These are phyloP conservation scores for Trichoderma endophyticum DNA, from an alignment of 2,329 filamentous ascomycete genomes.

Conservation along the genomic window DNA sequence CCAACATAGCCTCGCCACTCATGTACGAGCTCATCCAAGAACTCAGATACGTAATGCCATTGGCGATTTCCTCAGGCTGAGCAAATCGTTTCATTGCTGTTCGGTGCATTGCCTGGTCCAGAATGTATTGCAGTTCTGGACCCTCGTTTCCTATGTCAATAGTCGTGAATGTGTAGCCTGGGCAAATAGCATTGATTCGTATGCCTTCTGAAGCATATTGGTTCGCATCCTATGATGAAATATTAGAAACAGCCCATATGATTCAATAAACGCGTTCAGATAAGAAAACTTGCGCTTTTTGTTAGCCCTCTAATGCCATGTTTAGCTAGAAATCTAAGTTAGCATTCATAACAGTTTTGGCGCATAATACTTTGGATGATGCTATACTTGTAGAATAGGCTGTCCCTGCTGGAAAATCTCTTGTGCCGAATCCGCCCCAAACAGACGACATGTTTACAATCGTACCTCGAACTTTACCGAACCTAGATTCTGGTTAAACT, in stretches of 20 bases:
- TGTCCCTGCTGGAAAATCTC: background rate
- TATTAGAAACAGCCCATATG: background rate
- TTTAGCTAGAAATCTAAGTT: background rate
- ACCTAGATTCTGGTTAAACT: background rate
- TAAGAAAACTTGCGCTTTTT: background rate
- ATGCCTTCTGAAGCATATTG: background rate
- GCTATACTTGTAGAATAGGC: background rate
- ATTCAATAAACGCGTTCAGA: background rate
- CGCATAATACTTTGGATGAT: background rate
- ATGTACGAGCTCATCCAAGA: constrained; percentile 6
- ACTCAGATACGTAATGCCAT: background rate
- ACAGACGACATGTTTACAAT: background rate
- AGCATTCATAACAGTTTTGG: background rate
- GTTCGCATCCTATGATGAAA: background rate
- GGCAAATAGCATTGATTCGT: background rate
- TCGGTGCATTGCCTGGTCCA: background rate
- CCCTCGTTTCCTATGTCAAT: background rate
- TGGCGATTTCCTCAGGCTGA: background rate
- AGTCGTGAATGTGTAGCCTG: background rate
- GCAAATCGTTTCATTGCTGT: background rate
- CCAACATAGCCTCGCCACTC: constrained; percentile 4
- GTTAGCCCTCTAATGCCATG: background rate
- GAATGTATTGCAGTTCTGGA: background rate
- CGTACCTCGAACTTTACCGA: background rate
- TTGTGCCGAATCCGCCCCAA: background rate